These are phyloP conservation scores for Lithospermum erythrorhizon DNA, from an alignment of 257 asterid species.

Conservation along the genomic window DNA sequence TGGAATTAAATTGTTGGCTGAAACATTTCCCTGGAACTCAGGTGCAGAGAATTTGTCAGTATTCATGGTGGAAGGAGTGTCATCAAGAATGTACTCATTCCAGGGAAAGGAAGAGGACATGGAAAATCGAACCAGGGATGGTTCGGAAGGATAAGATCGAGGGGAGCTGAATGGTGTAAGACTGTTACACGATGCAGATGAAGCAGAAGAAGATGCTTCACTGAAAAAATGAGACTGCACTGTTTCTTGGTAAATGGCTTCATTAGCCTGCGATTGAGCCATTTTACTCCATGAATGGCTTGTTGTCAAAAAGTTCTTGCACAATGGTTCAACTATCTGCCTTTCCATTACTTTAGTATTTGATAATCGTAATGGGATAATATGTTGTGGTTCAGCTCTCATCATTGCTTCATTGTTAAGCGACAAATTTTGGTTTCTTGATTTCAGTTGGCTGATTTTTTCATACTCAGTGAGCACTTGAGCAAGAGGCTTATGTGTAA, in stretches of 20 bases:
- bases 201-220: slow-evolving; percentile 28
- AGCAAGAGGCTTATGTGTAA: slow-evolving; percentile 93
- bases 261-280: slow-evolving; percentile 14
- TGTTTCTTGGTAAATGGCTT: slow-evolving; percentile 19
- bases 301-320: slow-evolving; percentile 10
- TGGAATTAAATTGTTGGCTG: slow-evolving; percentile 7
- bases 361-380: slow-evolving; percentile 8
- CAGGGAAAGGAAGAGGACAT: slow-evolving; percentile 30
- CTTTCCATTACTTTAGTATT: slow-evolving; percentile 2
- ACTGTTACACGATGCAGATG: slow-evolving; percentile 29
- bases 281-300: slow-evolving; percentile 6
- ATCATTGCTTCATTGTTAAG: slow-evolving; percentile 10
- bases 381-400: slow-evolving; percentile 12
- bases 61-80: slow-evolving; percentile 12
- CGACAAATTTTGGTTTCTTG: slow-evolving; percentile 24
- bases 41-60: slow-evolving; percentile 14
- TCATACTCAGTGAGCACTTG: slow-evolving; percentile 70
- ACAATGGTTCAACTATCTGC: slow-evolving; percentile 12
- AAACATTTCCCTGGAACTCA: slow-evolving; percentile 14
- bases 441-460: slow-evolving; percentile 38
- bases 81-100: slow-evolving; percentile 31
- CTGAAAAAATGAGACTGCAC: slow-evolving; percentile 19
- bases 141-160: slow-evolving; percentile 26
- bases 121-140: slow-evolving; percentile 19
- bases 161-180: slow-evolving; percentile 27